Percentiles rank a stretch among this genome's conserved stretches.
Conservation (phyloP, 2,329 filamentous ascomycete species). For the Davidsoniella neocaledoniae region DNA sequence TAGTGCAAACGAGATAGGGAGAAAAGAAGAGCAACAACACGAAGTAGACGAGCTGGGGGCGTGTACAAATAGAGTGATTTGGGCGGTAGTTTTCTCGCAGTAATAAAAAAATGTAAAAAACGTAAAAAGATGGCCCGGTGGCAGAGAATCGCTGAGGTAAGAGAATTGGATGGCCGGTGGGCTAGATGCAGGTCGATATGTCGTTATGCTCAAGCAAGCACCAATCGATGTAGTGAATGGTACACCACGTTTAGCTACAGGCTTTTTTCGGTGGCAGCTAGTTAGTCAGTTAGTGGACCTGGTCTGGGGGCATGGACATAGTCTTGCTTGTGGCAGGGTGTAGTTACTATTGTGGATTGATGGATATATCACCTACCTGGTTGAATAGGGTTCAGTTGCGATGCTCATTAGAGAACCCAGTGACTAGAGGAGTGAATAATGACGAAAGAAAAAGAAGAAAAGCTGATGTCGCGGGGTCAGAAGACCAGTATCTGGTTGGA, state of each 20-base stretch:
- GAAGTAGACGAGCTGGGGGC: background rate
- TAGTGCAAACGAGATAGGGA: slow-evolving; percentile 1
- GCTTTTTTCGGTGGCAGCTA: background rate
- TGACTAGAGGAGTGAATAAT: no score
- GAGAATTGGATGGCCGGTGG: background rate
- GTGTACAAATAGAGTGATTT: background rate
- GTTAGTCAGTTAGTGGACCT: no score
- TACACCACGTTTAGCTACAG: background rate
- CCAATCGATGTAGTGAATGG: background rate
- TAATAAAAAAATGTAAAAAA: no score
- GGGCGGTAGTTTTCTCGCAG: no score
- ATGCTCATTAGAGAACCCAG: no score
- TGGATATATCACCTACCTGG: no score
- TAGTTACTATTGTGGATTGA: no score
- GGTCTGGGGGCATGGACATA: background rate
- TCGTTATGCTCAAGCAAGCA: background rate
- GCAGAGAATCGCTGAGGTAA: background rate
- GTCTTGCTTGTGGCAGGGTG: no score
- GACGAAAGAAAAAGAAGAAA: no score
- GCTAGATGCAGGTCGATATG: background rate
- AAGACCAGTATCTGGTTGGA: no score
- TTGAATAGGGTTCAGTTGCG: no score
- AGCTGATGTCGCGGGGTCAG: no score
- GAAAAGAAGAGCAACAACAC: slow-evolving; percentile 2
- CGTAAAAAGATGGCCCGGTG: background rate